Evolutionary conservation across 2,329 filamentous ascomycete species (phyloP), one percentile per base, ranked within the genome.

Genomic region (Hawksworthiomyces lignivorus): DNA sequence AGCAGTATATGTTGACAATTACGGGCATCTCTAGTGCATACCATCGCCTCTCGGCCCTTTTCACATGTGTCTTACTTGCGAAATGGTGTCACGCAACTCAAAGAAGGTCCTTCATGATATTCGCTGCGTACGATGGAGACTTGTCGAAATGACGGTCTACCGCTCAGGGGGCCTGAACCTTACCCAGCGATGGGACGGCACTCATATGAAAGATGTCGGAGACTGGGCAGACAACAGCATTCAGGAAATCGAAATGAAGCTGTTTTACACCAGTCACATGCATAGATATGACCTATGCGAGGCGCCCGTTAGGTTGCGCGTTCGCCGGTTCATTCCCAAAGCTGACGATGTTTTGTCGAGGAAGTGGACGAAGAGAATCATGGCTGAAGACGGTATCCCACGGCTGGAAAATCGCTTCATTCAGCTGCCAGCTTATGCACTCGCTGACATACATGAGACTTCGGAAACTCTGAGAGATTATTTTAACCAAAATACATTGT

Each of bases 71-170:
- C 9, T 56, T 3, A 62, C 62, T 3, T 75, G 71, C 46, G 46
- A 53, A 7, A 52, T 49, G 1, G 59, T 69, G 4, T 55, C 58
- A 10, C 55, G 52, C 21, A 58, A 57, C 1, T 71, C 68, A 0
- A 65, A 64, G 29, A 74, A 70, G 47, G 65, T 67, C 3, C 63
- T 73, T 5, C 70, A 73, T 41, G 56, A 58, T 19, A 51, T 67
- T 5, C 60, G 61, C 0, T 75, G 72, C 43, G 52, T 61, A 12
- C 63, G 70, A 11, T 62, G 57, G 48, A 68, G 66, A 47, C 54
- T 74, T 10, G 61, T 58, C 19, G 61, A 67, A 8, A 55, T 65
- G 14, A 49, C 56, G 1, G 51, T 70, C 4, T 68, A 61, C 45
- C 68, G 70, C n/a, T 52, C 53, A 2, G 62, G 66, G 5, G 67